Evolutionary conservation across 495 filamentous ascomycete genomes (phyloP).

Genomic region (Lentithecium fluviatile): DNA sequence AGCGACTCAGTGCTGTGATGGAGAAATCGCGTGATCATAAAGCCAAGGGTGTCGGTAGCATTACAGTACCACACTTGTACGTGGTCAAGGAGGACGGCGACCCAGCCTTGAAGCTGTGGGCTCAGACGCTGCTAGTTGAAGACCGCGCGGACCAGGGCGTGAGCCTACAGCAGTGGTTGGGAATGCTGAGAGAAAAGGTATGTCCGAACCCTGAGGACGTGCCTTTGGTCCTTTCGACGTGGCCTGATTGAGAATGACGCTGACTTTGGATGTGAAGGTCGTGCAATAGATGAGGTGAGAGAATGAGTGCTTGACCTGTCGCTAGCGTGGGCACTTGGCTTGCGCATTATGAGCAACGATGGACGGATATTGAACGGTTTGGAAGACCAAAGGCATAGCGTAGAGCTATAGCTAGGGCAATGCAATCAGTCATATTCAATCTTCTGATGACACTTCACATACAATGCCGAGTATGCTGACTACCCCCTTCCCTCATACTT

Average conservation of each 20-base stretch:
- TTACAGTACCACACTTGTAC: slow-evolving; percentile 87
- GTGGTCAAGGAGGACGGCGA: slow-evolving; percentile 94
- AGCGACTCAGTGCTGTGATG: slow-evolving; percentile 82
- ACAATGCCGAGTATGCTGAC: no score
- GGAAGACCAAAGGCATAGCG: no score
- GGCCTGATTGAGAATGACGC: slow-evolving; percentile 24
- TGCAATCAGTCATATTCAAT: no score
- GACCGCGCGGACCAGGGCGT: slow-evolving; percentile 91
- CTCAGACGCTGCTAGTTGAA: slow-evolving; percentile 91
- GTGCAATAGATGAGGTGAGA: slow-evolving; percentile 23
- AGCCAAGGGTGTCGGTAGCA: slow-evolving; percentile 82
- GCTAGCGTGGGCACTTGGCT: no score
- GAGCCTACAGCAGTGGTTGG: slow-evolving; percentile 92
- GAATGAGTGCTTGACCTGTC: no score
- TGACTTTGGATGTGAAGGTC: slow-evolving; percentile 17
- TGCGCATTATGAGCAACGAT: no score
- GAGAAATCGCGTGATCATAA: slow-evolving; percentile 88
- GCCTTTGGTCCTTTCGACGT: slow-evolving; percentile 30
- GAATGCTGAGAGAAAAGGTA: slow-evolving; percentile 92
- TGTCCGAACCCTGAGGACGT: slow-evolving; percentile 41
- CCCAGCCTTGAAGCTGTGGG: slow-evolving; percentile 92
- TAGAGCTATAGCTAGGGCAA: no score
- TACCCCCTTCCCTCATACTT: no score
- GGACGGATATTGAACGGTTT: no score
- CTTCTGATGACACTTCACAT: no score